A percentile compares a stretch with the other conserved stretches of the same genome.
These are phyloP conservation scores for Glycine soja DNA, from an alignment of 306 rosid genomes.

Conservation along the genomic window DNA sequence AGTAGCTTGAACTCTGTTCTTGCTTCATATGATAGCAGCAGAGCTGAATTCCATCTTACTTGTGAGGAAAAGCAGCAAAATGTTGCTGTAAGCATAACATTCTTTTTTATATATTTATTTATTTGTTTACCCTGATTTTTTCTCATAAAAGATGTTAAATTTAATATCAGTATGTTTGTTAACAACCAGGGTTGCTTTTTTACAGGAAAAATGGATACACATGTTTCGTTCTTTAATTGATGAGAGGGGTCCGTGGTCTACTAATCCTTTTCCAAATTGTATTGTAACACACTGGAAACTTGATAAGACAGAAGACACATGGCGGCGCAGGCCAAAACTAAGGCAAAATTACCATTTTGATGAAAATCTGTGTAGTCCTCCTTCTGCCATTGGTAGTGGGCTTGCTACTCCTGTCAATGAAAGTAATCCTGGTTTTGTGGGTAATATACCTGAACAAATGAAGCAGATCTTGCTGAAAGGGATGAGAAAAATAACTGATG, in stretches of 20 bases:
- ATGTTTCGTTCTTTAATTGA: constrained; percentile 93
- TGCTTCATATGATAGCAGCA: constrained; percentile 78
- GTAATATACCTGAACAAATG: constrained; percentile 96
- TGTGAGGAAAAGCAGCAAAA: constrained; percentile 94
- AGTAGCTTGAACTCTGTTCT: constrained; percentile 71
- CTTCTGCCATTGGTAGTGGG: constrained; percentile 58
- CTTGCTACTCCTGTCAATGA: constrained; percentile 60
- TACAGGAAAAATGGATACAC: constrained; percentile 98
- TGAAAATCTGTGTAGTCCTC: constrained; percentile 83
- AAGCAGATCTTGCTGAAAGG: constrained; percentile 88
- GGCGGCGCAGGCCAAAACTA: constrained; percentile 91
- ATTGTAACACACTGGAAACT: constrained; percentile 86
- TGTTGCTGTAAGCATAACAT: constrained; percentile 68
- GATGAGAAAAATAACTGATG: constrained; percentile 83
- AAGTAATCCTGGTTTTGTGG: constrained; percentile 70
- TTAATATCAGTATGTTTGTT: constrained; percentile 37
- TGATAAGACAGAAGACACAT: constrained; percentile 90
- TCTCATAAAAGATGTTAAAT: constrained; percentile 15
- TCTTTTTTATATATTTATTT: constrained; percentile 27
- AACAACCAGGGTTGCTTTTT: constrained; percentile 44
- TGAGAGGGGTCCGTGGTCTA: constrained; percentile 99
- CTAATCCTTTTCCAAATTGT: constrained; percentile 80
- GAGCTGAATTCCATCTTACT: constrained; percentile 84
- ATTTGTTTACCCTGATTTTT: constrained; percentile 8
- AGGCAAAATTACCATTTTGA: constrained; percentile 91